phyloP scores from a whole-genome alignment of 106 monocot species.

The Vanilla planifolia region DNA sequence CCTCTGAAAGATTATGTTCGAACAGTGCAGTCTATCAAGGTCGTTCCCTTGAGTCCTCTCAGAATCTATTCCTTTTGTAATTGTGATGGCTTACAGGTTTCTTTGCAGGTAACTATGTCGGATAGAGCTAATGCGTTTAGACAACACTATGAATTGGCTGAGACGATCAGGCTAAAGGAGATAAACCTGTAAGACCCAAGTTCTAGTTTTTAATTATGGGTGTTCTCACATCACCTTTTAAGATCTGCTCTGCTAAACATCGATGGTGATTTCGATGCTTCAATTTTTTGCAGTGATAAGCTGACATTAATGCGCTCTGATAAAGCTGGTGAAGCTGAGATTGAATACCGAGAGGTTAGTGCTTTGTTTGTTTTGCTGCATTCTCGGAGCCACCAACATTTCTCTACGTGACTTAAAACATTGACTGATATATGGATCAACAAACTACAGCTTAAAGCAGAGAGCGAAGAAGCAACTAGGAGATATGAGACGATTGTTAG shows the following conservation, averaged over 20 bases:
- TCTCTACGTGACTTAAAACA: too few relatives aligned
- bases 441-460: conserved; percentile 77
- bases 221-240: not conserved
- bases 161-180: conserved; percentile 84
- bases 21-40: conserved; percentile 97
- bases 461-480: conserved; percentile 79
- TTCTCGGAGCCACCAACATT: not conserved
- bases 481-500: conserved; percentile 71
- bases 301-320: conserved; percentile 77
- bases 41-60: conserved; percentile 12
- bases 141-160: conserved; percentile 83
- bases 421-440: too few relatives aligned
- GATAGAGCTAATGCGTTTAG: conserved; percentile 97
- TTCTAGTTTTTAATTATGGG: not conserved
- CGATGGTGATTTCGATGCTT: not conserved
- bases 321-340: conserved; percentile 71
- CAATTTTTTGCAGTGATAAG: conserved; percentile 57
- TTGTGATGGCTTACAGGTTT: not conserved
- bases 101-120: conserved; percentile 68
- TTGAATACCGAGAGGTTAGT: conserved; percentile 77
- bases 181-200: conserved; percentile 75
- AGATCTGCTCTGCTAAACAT: not conserved
- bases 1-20: conserved; percentile 96
- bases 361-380: not conserved
- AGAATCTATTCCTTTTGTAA: not conserved